Conservation (phyloP, 202 grass and related monocot species). For the Digitaria exilis region DNA sequence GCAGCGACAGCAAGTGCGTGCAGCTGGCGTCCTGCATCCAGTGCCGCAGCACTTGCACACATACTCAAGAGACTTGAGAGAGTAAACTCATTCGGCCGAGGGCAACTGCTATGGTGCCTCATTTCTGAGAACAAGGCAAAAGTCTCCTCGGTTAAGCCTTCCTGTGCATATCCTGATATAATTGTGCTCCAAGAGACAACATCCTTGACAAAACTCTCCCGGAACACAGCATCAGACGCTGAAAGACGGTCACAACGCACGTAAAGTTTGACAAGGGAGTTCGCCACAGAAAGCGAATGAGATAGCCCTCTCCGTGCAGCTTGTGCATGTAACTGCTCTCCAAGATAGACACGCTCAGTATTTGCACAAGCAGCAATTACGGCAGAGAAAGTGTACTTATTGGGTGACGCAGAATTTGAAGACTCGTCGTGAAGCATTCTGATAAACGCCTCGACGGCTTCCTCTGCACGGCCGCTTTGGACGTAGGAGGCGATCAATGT, state of each 20-base stretch:
- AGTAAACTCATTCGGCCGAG: slow-evolving; percentile 55
- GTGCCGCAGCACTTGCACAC: slow-evolving; percentile 36
- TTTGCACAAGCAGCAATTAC: slow-evolving; percentile 56
- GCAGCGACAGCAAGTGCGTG: slow-evolving; percentile 43
- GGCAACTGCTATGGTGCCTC: slow-evolving; percentile 28
- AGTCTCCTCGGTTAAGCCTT: slow-evolving; percentile 41
- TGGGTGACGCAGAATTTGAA: slow-evolving; percentile 39
- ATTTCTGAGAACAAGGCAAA: slow-evolving; percentile 61
- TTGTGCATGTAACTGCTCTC: slow-evolving; percentile 60
- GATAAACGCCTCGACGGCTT: slow-evolving; percentile 50
- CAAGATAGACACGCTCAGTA: slow-evolving; percentile 17
- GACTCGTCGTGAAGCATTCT: slow-evolving; percentile 38
- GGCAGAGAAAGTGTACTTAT: slow-evolving; percentile 62
- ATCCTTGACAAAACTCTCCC: slow-evolving; percentile 52
- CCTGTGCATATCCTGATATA: slow-evolving; percentile 63
- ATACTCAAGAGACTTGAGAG: slow-evolving; percentile 54
- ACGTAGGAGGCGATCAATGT: slow-evolving; percentile 58
- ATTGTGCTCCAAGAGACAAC: slow-evolving; percentile 74
- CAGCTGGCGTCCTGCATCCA: slow-evolving; percentile 54
- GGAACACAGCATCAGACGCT: slow-evolving; percentile 47
- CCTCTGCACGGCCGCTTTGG: slow-evolving; percentile 46
- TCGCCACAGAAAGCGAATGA: slow-evolving; percentile 44
- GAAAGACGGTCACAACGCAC: slow-evolving; percentile 30
- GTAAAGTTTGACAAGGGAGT: slow-evolving; percentile 68
- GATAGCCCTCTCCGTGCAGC: slow-evolving; percentile 43